phyloP scores from a whole-genome alignment of 768 basidiomycete species.

The Clitopilus passeckerianus region DNA sequence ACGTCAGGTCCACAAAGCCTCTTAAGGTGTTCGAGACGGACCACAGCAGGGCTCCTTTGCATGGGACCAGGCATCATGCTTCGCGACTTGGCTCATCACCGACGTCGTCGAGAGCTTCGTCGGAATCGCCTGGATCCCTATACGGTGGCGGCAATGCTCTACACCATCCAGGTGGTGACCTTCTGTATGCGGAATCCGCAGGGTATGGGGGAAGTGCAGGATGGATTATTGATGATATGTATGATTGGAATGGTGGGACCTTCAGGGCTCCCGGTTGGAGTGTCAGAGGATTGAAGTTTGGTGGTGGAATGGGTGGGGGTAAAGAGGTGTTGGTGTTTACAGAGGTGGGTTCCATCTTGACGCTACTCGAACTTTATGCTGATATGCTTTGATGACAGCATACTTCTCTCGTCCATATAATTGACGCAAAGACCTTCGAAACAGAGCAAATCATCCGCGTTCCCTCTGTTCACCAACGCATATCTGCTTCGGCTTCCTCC shows the following conservation, averaged over 20 bases:
- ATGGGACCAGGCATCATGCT: not conserved
- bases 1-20: conserved; percentile 69
- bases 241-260: conserved; percentile 59
- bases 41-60: conserved; percentile 23
- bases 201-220: conserved; percentile 36
- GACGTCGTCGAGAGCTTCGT: not conserved
- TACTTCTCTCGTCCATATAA: conserved; percentile 72
- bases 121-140: not conserved
- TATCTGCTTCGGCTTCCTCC: not conserved
- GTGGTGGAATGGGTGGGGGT: conserved; percentile 34
- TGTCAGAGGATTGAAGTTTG: conserved; percentile 83
- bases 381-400: conserved; percentile 43
- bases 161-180: not conserved
- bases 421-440: conserved; percentile 87
- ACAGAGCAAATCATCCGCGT: conserved; percentile 64
- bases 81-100: not conserved
- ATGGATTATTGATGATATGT: conserved; percentile 59
- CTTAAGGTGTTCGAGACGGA: conserved; percentile 65
- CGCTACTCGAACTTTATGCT: conserved; percentile 5
- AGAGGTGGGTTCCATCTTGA: conserved; percentile 50
- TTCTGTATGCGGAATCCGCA: not conserved
- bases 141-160: not conserved
- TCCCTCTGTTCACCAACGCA: conserved; percentile 29
- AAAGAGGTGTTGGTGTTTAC: conserved; percentile 86
- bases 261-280: conserved; percentile 76